Evolutionary conservation across 352 stramenopile genomes (phyloP).

Genomic region (Vaucheria bursata): DNA sequence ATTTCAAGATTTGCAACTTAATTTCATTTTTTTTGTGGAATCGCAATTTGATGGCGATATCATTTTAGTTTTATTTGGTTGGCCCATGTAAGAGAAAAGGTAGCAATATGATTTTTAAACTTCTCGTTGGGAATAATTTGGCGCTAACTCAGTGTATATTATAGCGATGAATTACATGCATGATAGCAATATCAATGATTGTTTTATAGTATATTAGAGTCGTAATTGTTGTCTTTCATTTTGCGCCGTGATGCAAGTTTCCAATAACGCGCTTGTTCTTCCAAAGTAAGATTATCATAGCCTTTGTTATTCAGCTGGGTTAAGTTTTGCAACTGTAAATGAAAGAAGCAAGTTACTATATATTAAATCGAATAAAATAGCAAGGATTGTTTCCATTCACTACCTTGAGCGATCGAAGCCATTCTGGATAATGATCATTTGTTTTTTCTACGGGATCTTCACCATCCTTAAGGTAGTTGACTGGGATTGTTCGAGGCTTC

Average conservation of each 20-base stretch:
- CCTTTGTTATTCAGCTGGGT: conserved; percentile 19
- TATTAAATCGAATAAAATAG: not conserved
- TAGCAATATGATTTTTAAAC: too few species aligned
- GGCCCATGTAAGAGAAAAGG: too few species aligned
- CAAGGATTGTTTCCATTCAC: not conserved
- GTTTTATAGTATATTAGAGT: not conserved
- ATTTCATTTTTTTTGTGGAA: too few species aligned
- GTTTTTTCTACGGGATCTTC: conserved; percentile 18
- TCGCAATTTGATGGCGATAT: too few species aligned
- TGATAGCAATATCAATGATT: too few species aligned
- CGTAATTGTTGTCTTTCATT: conserved; percentile 19
- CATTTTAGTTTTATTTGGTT: too few species aligned
- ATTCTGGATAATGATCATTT: conserved; percentile 31
- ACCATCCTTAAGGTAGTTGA: conserved; percentile 36
- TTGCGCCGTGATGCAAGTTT: conserved; percentile 23
- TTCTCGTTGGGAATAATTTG: too few species aligned
- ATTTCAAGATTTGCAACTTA: too few species aligned
- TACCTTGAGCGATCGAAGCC: conserved; percentile 8
- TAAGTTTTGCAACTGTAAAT: conserved; percentile 17
- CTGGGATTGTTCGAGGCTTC: not conserved
- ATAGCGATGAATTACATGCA: too few species aligned
- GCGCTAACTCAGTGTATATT: too few species aligned
- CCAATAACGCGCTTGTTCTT: conserved; percentile 16
- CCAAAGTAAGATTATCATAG: conserved; percentile 28
- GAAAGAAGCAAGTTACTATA: too few species aligned